Conservation (phyloP, 1,284 basidiomycete genomes). For the Ganoderma multipileum region DNA sequence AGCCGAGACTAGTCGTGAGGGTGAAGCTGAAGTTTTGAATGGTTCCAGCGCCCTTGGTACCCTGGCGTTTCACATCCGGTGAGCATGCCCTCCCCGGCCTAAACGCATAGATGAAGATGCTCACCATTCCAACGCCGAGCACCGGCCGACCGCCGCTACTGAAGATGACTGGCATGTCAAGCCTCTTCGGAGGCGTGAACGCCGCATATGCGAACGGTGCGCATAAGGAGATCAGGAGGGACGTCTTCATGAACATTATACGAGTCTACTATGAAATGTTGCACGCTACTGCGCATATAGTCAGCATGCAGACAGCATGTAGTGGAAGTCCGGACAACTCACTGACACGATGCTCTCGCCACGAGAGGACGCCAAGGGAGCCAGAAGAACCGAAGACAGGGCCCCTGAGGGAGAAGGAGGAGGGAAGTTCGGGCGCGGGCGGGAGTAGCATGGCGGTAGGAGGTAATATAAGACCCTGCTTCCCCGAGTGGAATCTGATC, state of each 20-base stretch:
- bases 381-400: background rate
- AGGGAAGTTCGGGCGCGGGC: background rate
- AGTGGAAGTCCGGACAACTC: background rate
- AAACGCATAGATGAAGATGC: background rate
- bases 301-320: background rate
- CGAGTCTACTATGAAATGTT: slow-evolving; percentile 14
- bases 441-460: background rate
- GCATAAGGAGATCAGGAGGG: slow-evolving; percentile 25
- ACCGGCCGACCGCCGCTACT: slow-evolving; percentile 33
- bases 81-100: background rate
- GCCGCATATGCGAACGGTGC: slow-evolving; percentile 19
- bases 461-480: slow-evolving; percentile 4
- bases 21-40: slow-evolving; percentile 48
- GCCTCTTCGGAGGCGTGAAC: slow-evolving; percentile 19
- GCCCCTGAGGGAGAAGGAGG: slow-evolving; percentile 1
- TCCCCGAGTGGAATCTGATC: background rate
- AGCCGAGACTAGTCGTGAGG: slow-evolving; percentile 47
- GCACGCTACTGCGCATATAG: background rate
- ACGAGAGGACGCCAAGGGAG: background rate
- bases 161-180: slow-evolving; percentile 27
- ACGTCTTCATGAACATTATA: slow-evolving; percentile 27
- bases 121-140: slow-evolving; percentile 32
- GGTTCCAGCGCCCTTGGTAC: slow-evolving; percentile 31
- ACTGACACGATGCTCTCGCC: background rate
- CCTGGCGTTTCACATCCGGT: slow-evolving; percentile 5